Evolutionary conservation across 805 yeast genomes (phyloP), one percentile per base, ranked within the genome.

Genomic region (Suhomyces canberraensis): DNA sequence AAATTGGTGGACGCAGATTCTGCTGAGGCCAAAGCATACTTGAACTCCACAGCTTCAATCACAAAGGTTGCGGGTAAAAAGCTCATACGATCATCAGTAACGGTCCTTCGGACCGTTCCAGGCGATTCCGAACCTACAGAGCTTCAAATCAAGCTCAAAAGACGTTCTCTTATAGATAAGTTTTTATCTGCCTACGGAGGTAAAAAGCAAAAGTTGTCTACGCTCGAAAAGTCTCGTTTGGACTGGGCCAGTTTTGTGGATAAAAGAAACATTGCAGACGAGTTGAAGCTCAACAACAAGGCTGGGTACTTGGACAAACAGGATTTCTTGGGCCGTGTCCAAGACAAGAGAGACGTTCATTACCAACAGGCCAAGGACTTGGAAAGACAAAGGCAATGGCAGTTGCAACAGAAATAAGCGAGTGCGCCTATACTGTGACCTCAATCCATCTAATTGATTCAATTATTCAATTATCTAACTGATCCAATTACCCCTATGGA

Each of bases 171-270:
- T 20, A 64, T 89, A 6, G 90, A 85, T 54, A 86, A 82, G 39
- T 89, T 89, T 25, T 74, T 88, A 31, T 66, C 77, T 29, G 74
- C 81, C 8, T 71, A 84, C 3, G 62, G 65, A 11, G 77, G 82
- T 45, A 80, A 84, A 47, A 79, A 86, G 21, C 60, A 47, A 48
- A 91, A 88, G 56, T 69, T 93, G 43, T 85, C 95, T 16, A 93
- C 98, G 0, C 66, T 93, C 45, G 98, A 93, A 56, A 93, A 93
- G 61, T 85, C 95, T 1, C 71, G 95, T 44, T 69, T 93, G 34
- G 98, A 93, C 61, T 93, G 98, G 95, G 95, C 95, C 1, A 78
- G 85, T 31, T 89, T 85, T 62, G 96, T 93, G 20, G 97, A 91
- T 61, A 75, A 84, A 46, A 80, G 81, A 45, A 89, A 89, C 38